phyloP scores from a whole-genome alignment of 768 basidiomycete species.

The Rhizopogon vinicolor region DNA sequence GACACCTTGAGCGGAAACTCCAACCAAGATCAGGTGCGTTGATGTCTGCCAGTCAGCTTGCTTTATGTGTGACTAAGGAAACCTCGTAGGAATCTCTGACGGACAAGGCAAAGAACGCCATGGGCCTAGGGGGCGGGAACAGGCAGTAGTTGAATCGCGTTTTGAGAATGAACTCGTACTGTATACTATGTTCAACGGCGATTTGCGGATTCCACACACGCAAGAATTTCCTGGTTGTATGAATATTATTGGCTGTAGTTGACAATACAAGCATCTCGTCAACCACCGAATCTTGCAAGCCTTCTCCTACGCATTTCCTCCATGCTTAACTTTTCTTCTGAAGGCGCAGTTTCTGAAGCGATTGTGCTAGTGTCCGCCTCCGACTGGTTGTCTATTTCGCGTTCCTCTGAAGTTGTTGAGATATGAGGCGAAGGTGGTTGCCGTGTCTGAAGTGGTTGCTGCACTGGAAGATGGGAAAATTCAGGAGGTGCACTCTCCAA shows the following conservation, averaged over 20 bases:
- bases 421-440: slow-evolving; percentile 11
- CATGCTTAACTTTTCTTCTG: slow-evolving; percentile 39
- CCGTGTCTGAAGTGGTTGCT: slow-evolving; percentile 9
- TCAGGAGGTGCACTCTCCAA: slow-evolving; percentile 59
- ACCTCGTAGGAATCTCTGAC: slow-evolving; percentile 6
- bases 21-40: slow-evolving; percentile 38
- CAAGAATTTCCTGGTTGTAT: neutral
- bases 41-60: no score
- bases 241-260: neutral
- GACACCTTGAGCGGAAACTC: slow-evolving; percentile 45
- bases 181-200: neutral
- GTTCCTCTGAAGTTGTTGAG: slow-evolving; percentile 6
- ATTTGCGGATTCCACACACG: neutral
- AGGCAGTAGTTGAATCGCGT: neutral
- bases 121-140: slow-evolving; percentile 4
- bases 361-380: slow-evolving; percentile 31
- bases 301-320: slow-evolving; percentile 67
- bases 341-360: slow-evolving; percentile 16
- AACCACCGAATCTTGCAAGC: slow-evolving; percentile 59
- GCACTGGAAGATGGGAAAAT: slow-evolving; percentile 33
- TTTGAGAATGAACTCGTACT: neutral
- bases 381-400: slow-evolving; percentile 31
- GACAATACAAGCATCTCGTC: slow-evolving; percentile 4
- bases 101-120: slow-evolving; percentile 10
- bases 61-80: neutral